Evolutionary conservation across 345 rosid genomes (phyloP), one percentile per base, ranked within the genome.

Genomic region (Corchorus olitorius): DNA sequence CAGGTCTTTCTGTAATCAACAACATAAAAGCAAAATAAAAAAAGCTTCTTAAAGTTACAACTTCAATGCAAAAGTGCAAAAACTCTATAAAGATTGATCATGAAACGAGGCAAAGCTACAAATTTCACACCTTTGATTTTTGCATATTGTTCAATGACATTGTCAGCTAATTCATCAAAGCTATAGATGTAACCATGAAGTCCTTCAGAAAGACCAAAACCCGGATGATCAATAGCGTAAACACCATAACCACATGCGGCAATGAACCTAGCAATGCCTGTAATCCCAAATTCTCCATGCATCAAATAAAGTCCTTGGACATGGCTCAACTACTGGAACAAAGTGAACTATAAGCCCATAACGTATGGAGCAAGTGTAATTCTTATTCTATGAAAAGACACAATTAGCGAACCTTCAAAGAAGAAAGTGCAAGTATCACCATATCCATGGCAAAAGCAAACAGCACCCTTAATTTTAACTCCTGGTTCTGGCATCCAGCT

Each of bases 401-500:
- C 10, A 67, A 64, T 27, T 15, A 71, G 75, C 96, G 4, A 76
- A 95, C 99, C 99, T 89, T 95, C 98, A 64, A 93, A 93, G 90
- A 95, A 91, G 91, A 95, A 95, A 74, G 99, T 95, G 89, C 99
- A 95, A 65, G 98, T 93, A 78, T 94, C 97, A 41, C 99, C 99
- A 86, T 95, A 95, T 13, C 99, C 99, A 89, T 95, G 99, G 80
- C 92, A 87, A 60, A 93, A 88, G 73, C 75, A 93, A 73, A 95
- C 79, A 27, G 82, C 86, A 65, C 97, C 99, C 85, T 93, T 93
- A 27, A 90, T 87, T 77, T 34, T 75, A 33, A 83, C 87, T 0
- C 86, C 93, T 6, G 76, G 75, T 80, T 83, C 78, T 16, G 99
- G 99, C 80, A 85, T 75, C 98, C 99, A 95, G 81, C 95, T 83